A percentile compares a stretch with the other conserved stretches of the same genome.
Evolutionary conservation across 2,329 filamentous ascomycete genomes (phyloP).

Genomic region (Capronia epimyces): DNA sequence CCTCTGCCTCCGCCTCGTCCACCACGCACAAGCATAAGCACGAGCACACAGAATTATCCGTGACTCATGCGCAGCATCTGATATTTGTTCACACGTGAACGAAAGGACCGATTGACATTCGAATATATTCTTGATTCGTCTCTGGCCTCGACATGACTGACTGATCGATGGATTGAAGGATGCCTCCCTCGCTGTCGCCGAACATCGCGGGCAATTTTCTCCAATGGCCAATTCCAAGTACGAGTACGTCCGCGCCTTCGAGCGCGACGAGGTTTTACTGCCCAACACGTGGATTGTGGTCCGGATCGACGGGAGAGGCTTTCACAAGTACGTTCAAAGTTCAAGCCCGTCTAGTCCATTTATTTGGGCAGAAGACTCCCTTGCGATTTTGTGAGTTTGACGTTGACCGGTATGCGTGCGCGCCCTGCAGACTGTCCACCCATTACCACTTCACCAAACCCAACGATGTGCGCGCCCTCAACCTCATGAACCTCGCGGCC

Average conservation of each 20-base stretch:
- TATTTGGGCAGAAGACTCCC: not conserved
- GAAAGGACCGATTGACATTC: too few relatives aligned
- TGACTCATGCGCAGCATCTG: not conserved
- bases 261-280: conserved; percentile 72
- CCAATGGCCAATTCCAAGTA: conserved; percentile 48
- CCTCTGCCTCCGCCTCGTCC: too few relatives aligned
- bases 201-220: too few relatives aligned
- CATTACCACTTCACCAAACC: conserved; percentile 86
- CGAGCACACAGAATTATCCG: not conserved
- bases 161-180: not conserved
- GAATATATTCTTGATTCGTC: too few relatives aligned
- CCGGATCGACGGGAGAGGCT: conserved; percentile 86
- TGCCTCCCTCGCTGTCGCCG: too few relatives aligned
- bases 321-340: conserved; percentile 66
- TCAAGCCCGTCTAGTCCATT: not conserved
- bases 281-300: conserved; percentile 95
- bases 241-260: conserved; percentile 88
- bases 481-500: conserved; percentile 95
- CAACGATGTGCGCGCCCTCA: conserved; percentile 78
- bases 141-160: not conserved
- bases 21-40: too few relatives aligned
- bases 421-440: conserved; percentile 63
- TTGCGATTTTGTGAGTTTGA: too few relatives aligned
- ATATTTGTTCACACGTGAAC: too few relatives aligned
- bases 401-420: too few relatives aligned